phyloP scores from a whole-genome alignment of 2,329 filamentous ascomycete genomes.

The Trichoderma sp. region DNA sequence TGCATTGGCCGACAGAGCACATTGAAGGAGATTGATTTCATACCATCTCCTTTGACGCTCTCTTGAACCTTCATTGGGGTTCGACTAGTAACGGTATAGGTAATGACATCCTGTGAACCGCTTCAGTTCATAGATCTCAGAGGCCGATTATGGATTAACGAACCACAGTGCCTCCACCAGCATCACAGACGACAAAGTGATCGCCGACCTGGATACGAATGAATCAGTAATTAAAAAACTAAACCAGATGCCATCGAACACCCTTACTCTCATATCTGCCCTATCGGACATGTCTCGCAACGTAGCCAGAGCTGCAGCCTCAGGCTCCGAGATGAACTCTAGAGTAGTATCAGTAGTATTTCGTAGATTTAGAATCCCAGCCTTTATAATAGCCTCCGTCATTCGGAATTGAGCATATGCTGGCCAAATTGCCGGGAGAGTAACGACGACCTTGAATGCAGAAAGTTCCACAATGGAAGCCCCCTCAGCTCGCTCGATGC shows the following conservation, averaged over 20 bases:
- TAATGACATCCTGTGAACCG: conserved; percentile 38
- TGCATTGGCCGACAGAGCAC: rapidly evolving
- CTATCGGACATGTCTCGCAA: conserved; percentile 30
- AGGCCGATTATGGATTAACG: not conserved
- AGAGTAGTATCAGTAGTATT: conserved; percentile 31
- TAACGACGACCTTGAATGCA: conserved; percentile 39
- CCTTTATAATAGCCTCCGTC: conserved; percentile 32
- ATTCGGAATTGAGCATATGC: conserved; percentile 37
- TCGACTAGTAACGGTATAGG: conserved; percentile 29
- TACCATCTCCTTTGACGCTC: conserved; percentile 32
- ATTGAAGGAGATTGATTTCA: not conserved
- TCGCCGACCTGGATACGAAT: conserved; percentile 22
- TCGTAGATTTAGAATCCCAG: conserved; percentile 36
- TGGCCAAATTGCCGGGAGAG: conserved; percentile 47
- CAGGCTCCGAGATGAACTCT: conserved; percentile 41
- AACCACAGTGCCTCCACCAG: conserved; percentile 38
- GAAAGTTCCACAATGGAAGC: conserved; percentile 23
- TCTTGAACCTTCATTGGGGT: conserved; percentile 35
- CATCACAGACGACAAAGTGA: conserved; percentile 35
- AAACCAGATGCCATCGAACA: not conserved
- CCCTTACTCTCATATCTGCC: conserved; percentile 23
- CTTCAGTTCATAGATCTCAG: not conserved
- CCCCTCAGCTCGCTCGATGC: conserved; percentile 29
- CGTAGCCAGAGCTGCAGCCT: conserved; percentile 42
- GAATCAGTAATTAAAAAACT: not conserved